Evolutionary conservation across 148 eudicot genomes (phyloP).

Genomic region (Vaccinium myrtillus): DNA sequence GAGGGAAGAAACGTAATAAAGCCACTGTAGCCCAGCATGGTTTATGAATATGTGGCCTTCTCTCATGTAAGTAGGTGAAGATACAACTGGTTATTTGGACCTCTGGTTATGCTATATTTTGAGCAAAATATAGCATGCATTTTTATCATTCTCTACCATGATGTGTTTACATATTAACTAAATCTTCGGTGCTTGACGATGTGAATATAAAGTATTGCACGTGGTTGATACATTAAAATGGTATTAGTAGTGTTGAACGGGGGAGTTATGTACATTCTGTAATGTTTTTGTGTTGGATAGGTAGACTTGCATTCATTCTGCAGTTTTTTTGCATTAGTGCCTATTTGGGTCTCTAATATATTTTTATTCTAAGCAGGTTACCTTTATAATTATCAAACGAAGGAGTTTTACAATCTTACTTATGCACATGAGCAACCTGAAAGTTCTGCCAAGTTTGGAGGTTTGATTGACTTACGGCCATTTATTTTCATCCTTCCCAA

Average conservation of each 20-base stretch:
- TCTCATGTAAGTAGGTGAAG: neutral
- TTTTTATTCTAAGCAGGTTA: slow-evolving; percentile 55
- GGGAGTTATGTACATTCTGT: neutral
- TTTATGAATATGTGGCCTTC: neutral
- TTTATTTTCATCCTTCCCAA: slow-evolving; percentile 7
- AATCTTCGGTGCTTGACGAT: neutral
- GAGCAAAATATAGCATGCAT: neutral
- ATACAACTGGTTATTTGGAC: neutral
- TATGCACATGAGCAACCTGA: slow-evolving; percentile 86
- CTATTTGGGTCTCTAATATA: neutral
- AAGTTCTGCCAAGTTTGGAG: slow-evolving; percentile 83
- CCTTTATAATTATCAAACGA: slow-evolving; percentile 88
- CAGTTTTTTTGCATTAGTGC: neutral
- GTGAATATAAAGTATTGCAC: neutral
- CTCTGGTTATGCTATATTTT: neutral
- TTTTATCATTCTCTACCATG: neutral
- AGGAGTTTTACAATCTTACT: slow-evolving; percentile 88
- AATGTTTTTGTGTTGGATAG: slow-evolving; percentile 1
- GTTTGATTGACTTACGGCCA: slow-evolving; percentile 35
- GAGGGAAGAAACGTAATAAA: neutral
- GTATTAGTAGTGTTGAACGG: neutral
- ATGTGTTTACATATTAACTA: neutral
- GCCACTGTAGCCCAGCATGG: neutral
- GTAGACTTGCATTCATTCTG: neutral
- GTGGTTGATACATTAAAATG: neutral